phyloP scores from a whole-genome alignment of 768 basidiomycete species.

The Ramaria rubella region DNA sequence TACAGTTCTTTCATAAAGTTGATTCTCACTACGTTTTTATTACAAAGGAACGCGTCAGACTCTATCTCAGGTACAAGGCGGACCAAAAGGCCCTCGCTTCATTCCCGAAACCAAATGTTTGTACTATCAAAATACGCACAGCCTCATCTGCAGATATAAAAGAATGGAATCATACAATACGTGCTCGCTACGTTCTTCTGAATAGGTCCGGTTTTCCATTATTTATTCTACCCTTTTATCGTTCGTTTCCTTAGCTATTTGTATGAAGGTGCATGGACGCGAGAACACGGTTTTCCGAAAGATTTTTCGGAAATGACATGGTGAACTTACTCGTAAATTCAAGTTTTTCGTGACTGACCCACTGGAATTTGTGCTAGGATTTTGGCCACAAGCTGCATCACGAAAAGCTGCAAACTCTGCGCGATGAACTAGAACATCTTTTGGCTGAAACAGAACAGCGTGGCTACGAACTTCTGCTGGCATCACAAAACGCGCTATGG shows the following conservation, averaged over 20 bases:
- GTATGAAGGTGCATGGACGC: not conserved
- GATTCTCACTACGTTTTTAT: not conserved
- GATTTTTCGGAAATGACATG: not conserved
- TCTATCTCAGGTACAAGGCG: not conserved
- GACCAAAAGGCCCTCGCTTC: not conserved
- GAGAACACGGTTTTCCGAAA: not conserved
- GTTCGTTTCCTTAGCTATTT: not conserved
- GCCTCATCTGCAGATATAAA: not conserved
- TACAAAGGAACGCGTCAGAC: not conserved
- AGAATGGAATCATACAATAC: not conserved
- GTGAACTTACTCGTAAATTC: too few relatives aligned
- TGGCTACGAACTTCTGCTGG: not conserved
- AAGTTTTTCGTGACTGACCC: not conserved
- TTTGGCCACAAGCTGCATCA: not conserved
- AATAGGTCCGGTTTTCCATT: not conserved
- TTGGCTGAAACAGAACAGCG: not conserved
- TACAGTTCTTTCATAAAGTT: not conserved
- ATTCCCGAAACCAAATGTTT: not conserved
- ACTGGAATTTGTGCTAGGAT: not conserved
- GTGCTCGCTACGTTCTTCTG: not conserved
- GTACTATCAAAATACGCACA: not conserved
- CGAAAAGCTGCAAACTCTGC: not conserved
- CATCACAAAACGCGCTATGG: not conserved
- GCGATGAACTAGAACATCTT: not conserved
- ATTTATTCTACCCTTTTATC: not conserved